Evolutionary conservation across 148 eudicot species (phyloP).

Genomic region (Rheum nobile): DNA sequence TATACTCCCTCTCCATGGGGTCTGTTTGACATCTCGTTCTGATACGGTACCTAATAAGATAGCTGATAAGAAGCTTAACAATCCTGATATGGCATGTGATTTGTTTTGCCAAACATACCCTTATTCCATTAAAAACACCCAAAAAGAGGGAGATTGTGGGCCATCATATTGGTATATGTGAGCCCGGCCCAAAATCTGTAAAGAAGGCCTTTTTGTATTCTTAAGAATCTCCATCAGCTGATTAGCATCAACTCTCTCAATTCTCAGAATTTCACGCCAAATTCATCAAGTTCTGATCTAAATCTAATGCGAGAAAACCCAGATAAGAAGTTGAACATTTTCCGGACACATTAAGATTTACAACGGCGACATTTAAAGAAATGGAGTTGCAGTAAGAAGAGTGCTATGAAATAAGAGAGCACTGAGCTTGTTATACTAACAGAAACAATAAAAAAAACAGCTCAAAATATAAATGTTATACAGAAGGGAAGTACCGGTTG

Average conservation of each 20-base stretch:
- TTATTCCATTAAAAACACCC: background rate
- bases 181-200: background rate
- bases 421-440: background rate
- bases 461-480: conserved; percentile 11
- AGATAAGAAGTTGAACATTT: background rate
- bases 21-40: too few relatives aligned
- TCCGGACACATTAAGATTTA: background rate
- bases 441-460: background rate
- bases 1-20: too few relatives aligned
- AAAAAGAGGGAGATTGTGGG: background rate
- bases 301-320: too few relatives aligned
- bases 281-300: too few relatives aligned
- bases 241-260: too few relatives aligned
- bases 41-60: too few relatives aligned
- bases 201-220: background rate
- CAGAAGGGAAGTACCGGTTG: conserved; percentile 87
- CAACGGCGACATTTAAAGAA: background rate
- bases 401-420: background rate
- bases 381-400: background rate
- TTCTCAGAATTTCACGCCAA: too few relatives aligned
- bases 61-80: too few relatives aligned
- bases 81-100: background rate
- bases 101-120: background rate
- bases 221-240: background rate
- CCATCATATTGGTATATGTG: background rate